Evolutionary conservation across 2,329 filamentous ascomycete genomes (phyloP).

Genomic region (Fusarium pseudograminearum): DNA sequence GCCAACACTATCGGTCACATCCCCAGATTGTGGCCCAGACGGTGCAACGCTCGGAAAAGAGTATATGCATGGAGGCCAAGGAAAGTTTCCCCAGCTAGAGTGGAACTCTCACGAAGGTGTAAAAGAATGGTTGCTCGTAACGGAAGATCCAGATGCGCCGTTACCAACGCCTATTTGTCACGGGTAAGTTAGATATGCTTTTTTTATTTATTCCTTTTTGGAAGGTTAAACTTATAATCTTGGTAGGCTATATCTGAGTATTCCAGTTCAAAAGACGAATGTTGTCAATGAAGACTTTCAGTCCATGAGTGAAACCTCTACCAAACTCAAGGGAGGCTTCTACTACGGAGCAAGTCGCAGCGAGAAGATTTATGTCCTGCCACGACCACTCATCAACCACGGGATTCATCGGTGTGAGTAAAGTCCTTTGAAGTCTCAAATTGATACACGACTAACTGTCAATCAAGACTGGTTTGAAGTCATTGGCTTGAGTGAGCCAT

Average conservation of each 20-base stretch:
- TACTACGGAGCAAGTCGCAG: conserved; percentile 58
- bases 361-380: conserved; percentile 58
- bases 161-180: conserved; percentile 60
- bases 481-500: conserved; percentile 59
- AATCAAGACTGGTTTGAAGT: conserved; percentile 61
- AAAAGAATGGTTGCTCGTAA: conserved; percentile 60
- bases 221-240: neutral
- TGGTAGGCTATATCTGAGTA: conserved; percentile 44
- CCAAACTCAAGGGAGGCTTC: conserved; percentile 58
- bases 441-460: neutral
- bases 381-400: conserved; percentile 62
- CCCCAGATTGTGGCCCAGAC: conserved; percentile 56
- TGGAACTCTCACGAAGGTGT: conserved; percentile 55
- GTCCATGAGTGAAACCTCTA: conserved; percentile 45
- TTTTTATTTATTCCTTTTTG: too few relatives aligned
- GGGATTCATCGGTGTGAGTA: conserved; percentile 63
- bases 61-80: conserved; percentile 56
- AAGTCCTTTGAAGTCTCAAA: too few relatives aligned
- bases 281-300: conserved; percentile 53
- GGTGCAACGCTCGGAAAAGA: conserved; percentile 52
- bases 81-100: conserved; percentile 55
- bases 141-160: conserved; percentile 62
- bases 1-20: conserved; percentile 55
- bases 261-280: conserved; percentile 34
- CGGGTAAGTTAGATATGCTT: conserved; percentile 50